Evolutionary conservation across 2,329 filamentous ascomycete species (phyloP).

Genomic region (Arthrobotrys pseudoclavata): DNA sequence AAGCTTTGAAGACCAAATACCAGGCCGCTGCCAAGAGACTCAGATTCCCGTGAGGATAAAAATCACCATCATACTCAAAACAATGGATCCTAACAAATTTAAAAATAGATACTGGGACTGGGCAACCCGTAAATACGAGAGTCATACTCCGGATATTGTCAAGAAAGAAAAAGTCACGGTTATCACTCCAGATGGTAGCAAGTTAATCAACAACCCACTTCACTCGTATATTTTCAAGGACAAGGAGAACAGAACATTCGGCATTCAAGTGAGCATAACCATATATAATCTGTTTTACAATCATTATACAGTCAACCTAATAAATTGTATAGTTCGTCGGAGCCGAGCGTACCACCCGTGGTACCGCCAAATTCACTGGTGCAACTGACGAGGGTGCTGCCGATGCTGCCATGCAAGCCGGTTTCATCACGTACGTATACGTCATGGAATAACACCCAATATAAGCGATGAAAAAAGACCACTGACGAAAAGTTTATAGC

Average conservation of each 20-base stretch:
- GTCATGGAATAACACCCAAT: too few relatives aligned
- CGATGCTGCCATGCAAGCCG: slow-evolving; percentile 28
- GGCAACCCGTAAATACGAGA: slow-evolving; percentile 46
- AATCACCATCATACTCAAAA: not conserved
- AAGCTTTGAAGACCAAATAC: slow-evolving; percentile 57
- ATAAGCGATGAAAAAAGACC: too few relatives aligned
- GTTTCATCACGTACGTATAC: slow-evolving; percentile 15
- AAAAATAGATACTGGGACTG: slow-evolving; percentile 62
- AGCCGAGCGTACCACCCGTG: slow-evolving; percentile 28
- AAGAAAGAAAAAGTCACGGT: slow-evolving; percentile 47
- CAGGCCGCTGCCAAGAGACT: slow-evolving; percentile 60
- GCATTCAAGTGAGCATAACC: not conserved
- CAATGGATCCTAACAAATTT: not conserved
- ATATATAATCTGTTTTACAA: not conserved
- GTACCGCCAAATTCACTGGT: slow-evolving; percentile 5
- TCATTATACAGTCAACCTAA: too few relatives aligned
- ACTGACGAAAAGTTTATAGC: slow-evolving; percentile 9
- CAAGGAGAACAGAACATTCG: slow-evolving; percentile 14
- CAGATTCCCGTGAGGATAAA: slow-evolving; percentile 60
- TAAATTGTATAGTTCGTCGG: slow-evolving; percentile 21
- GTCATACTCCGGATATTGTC: slow-evolving; percentile 54
- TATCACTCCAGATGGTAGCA: slow-evolving; percentile 27
- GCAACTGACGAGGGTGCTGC: slow-evolving; percentile 10
- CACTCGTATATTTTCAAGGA: slow-evolving; percentile 20
- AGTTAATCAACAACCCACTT: slow-evolving; percentile 32